Base-by-base conservation (phyloP, 2,329 filamentous ascomycete genomes). In the Epichloe aotearoae region DNA sequence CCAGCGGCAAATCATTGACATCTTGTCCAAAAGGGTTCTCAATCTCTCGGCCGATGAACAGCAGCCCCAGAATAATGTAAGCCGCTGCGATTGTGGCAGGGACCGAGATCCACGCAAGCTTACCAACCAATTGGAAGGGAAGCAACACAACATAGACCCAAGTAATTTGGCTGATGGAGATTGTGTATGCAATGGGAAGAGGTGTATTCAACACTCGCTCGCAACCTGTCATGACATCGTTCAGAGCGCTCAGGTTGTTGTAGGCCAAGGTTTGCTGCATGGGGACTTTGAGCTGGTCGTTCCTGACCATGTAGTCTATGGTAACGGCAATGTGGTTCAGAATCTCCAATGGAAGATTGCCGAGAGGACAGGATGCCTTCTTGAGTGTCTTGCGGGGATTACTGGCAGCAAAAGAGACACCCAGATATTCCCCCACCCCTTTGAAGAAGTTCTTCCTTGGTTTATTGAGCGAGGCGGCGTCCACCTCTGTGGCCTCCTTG, bases 11-110 rank as follows among this genome's bases (percentile, higher is more conserved):
- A 65, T 93, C 87, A 62, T 93, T 93, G 58, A 90, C 86, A 55
- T 93, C 87, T 56, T 82, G 74, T 52, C 87, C 87, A 64, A 93
- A 93, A 5, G 87, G 87, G 61, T 93, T 88, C 66, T 93, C 87
- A 56, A 93, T 85, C 66, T 93, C 86, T 55, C 80, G 80, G 39
- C 87, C 87, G 59, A 91, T 91, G 55, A 76, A 70, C 34, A 75
- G 69, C 44, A 93, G 79, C 23, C 85, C 86, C 53, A 93, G 78
- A 63, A 93, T 91, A 57, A 93, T 91, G 66, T 91, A 91, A 3
- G 84, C 82, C 3, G 83, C 83, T 4, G 73, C 74, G 15, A 90
- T 70, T 43, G 82, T 84, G 36, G 82, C 87, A 0, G 87, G 87
- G 56, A 93, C 90, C 12, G 87, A 83, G 56, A 89, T 75, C 83